Base-by-base conservation (phyloP, 2,329 filamentous ascomycete species). In the Falciphora oryzae region DNA sequence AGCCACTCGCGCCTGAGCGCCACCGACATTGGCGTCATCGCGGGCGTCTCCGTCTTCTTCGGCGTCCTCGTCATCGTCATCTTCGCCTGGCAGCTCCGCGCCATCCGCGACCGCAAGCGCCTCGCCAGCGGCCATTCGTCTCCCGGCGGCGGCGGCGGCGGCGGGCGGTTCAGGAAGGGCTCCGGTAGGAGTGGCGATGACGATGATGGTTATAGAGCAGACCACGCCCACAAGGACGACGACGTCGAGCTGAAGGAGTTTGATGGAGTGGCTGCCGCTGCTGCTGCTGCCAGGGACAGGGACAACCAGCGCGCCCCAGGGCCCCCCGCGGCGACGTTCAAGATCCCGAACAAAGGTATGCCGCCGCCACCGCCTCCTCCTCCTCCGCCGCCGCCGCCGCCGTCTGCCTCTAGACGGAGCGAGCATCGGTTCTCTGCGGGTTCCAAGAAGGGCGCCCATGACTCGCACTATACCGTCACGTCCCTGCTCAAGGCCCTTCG, bases 11-110 rank as follows among this genome's bases (percentile, higher is more conserved):
- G 58, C 25, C 62, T 63, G 13, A 59, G 62, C 57, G 18, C 22
- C 4, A 50, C 35, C 57, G 62, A 63, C 32, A 59, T 63, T 35
- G 56, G 31, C 56, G 50, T 63, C 31, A 63, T 63, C 32, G 57
- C 38, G 8, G 56, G 56, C 57, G 56, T 63, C 25, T 60, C 62
- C 6, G 57, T 63, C 57, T 59, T 63, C 56, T 63, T 63, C 27
- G 50, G 56, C 16, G 25, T 58, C 53, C n/a, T 63, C 25, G 58
- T 63, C 22, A 44, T 50, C 62, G 38, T n/a, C 62, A 59, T 63
- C 25, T 63, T 63, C 35, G 35, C 35, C 62, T 63, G 62, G 62
- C 56, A 59, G 57, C 28, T 59, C 53, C 57, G 56, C 57, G 14
- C 18, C 22, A 31, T 60, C 31, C 58, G 58, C 29, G 44, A 53